Conservation (phyloP, 129 eudicot genomes). For the Centella asiatica region DNA sequence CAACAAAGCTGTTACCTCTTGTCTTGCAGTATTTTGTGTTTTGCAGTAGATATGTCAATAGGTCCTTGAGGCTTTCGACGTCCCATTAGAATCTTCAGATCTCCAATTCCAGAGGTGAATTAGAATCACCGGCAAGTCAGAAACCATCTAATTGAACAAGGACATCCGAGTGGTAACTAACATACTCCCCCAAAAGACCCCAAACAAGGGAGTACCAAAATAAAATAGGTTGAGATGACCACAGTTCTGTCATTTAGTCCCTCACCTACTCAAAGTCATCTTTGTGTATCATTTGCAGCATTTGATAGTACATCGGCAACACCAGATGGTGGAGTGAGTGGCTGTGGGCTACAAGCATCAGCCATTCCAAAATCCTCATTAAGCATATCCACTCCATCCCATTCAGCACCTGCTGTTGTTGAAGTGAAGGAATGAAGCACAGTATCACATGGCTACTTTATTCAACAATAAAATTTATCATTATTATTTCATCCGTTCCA, state of each 20-base stretch:
- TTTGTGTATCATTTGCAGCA: slow-evolving; percentile 18
- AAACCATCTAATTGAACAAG: neutral
- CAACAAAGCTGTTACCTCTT: slow-evolving; percentile 22
- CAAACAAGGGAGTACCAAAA: neutral
- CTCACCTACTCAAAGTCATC: slow-evolving; percentile 25
- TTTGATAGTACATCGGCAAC: slow-evolving; percentile 22
- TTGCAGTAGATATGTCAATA: neutral
- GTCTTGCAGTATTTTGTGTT: neutral
- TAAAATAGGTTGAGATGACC: neutral
- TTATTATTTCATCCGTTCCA: no score
- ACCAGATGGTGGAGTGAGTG: slow-evolving; percentile 45
- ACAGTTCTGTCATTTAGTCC: slow-evolving; percentile 1
- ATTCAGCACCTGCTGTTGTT: slow-evolving; percentile 39
- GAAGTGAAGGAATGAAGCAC: slow-evolving; percentile 21
- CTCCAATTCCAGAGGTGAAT: slow-evolving; percentile 6
- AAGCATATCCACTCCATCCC: slow-evolving; percentile 49
- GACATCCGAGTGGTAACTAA: neutral
- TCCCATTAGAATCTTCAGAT: neutral
- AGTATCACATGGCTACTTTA: neutral
- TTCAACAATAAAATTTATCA: no score
- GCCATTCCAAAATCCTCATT: slow-evolving; percentile 52
- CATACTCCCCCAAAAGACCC: neutral
- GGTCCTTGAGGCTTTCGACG: neutral
- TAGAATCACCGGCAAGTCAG: neutral
- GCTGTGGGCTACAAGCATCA: slow-evolving; percentile 39